A percentile compares a stretch with the other conserved stretches of the same genome.
Evolutionary conservation across 306 rosid genomes (phyloP).

Genomic region (Rubus parviflorus): DNA sequence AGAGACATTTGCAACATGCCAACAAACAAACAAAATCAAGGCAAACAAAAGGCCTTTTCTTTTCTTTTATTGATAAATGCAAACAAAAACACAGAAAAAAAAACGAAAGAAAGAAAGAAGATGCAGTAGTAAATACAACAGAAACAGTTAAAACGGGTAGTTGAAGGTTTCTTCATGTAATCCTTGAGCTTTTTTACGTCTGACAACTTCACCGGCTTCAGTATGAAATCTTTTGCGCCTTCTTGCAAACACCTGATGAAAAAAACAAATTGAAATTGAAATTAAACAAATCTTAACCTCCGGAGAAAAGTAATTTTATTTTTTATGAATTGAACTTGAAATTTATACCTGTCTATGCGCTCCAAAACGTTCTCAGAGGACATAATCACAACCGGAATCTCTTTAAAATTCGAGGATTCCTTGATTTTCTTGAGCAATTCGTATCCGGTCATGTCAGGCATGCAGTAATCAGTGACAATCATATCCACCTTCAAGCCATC

Average conservation of each 20-base stretch:
- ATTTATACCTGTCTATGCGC: constrained; percentile 71
- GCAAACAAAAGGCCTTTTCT: neutral
- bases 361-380: constrained; percentile 91
- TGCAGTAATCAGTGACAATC: constrained; percentile 91
- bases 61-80: too few relatives aligned
- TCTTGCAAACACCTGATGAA: constrained; percentile 74
- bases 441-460: constrained; percentile 99
- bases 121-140: constrained; percentile 36
- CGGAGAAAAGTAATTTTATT: neutral
- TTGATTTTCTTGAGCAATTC: constrained; percentile 90
- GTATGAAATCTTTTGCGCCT: constrained; percentile 96
- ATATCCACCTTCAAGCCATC: constrained; percentile 80
- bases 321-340: neutral
- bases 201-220: constrained; percentile 87
- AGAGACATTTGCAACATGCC: too few relatives aligned
- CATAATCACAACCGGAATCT: constrained; percentile 94
- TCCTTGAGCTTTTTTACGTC: constrained; percentile 75
- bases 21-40: constrained; percentile 44
- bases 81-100: neutral
- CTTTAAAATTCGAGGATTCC: constrained; percentile 71
- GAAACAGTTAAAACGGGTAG: constrained; percentile 72
- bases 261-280: neutral
- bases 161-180: constrained; percentile 45
- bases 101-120: constrained; percentile 12
- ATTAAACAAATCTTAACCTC: neutral